Evolutionary conservation across 1,284 basidiomycete species (phyloP), one percentile per base, ranked within the genome.

Genomic region (Ustilago nuda): DNA sequence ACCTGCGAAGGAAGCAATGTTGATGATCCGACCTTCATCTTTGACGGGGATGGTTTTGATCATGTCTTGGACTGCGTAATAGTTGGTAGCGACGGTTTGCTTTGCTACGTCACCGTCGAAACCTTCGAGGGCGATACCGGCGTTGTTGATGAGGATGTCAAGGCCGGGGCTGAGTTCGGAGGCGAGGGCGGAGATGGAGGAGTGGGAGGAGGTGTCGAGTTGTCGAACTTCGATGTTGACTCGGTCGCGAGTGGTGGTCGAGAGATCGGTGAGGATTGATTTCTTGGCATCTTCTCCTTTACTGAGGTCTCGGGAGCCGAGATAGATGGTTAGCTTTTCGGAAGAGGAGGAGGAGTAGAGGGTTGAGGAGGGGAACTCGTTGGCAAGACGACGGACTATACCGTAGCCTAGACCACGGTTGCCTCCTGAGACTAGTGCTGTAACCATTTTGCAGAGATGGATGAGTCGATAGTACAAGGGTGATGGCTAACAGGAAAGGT

Each of bases 101-200:
- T 75, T 66, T n/a, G 80, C 81, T 7, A 84, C 74, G 19, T 81
- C 56, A 50, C 33, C 70, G 45, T 85, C 78, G 56, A 82, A 79
- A 35, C 82, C 83, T 13, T 76, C 68, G 48, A 83, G 60, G 2
- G 83, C 83, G 15, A 84, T 75, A 8, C 84, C 84, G 41, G 83
- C 82, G 67, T 85, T 85, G 62, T 77, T 77, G 54, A 85, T 64
- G 17, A 82, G 68, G 50, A 83, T 66, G 59, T 83, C 80, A 19
- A 84, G 57, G 48, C 81, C 71, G 12, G 57, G 43, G 11, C 71
- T 52, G 62, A 74, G 72, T 45, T 71, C 66, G 4, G 37, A 48
- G 52, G 62, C 68, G 35, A 77, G 82, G 56, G 69, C 67, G 32
- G 35, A 45, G 56, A 75, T 66, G 30, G 72, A 76, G 6, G 63